These are phyloP conservation scores for Myriangium duriaei DNA, from an alignment of 2,329 filamentous ascomycete genomes.

Conservation along the genomic window DNA sequence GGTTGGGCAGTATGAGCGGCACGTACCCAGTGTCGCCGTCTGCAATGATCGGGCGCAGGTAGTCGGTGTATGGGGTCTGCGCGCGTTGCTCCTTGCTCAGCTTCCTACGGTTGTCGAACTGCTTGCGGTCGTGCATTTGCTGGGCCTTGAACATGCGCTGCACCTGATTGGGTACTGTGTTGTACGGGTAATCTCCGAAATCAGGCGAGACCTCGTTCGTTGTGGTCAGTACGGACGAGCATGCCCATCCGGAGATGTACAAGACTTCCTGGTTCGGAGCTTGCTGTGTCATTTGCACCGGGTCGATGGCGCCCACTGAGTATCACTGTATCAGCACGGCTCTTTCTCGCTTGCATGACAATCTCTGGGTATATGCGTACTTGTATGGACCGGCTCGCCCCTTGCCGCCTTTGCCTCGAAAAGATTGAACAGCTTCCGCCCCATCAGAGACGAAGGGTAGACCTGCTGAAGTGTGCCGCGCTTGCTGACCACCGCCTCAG, in stretches of 20 bases:
- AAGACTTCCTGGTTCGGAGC: constrained; percentile 90
- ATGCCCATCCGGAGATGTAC: constrained; percentile 95
- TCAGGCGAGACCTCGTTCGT: constrained; percentile 97
- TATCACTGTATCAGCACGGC: constrained; percentile 19
- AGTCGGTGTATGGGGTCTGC: constrained; percentile 74
- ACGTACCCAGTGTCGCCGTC: constrained; percentile 76
- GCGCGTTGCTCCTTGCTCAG: constrained; percentile 61
- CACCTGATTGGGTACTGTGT: constrained; percentile 96
- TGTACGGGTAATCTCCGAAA: constrained; percentile 98
- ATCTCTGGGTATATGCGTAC: constrained; percentile 39
- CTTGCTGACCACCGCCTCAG: constrained; percentile 86
- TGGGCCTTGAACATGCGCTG: constrained; percentile 94
- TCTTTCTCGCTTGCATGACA: constrained; percentile 11
- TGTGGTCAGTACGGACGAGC: constrained; percentile 79
- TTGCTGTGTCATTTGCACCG: constrained; percentile 99
- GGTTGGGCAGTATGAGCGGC: background rate
- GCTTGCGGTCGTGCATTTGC: constrained; percentile 90
- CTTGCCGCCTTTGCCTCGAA: constrained; percentile 64
- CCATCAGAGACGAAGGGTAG: constrained; percentile 91
- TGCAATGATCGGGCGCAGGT: constrained; percentile 85
- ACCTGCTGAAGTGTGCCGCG: constrained; percentile 73
- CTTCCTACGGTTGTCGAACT: constrained; percentile 76
- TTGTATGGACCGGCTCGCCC: constrained; percentile 85
- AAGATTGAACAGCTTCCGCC: constrained; percentile 83
- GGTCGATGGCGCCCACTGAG: constrained; percentile 89